Evolutionary conservation across 768 basidiomycete species (phyloP), one percentile per base, ranked within the genome.

Genomic region (Mycena vulgaris): DNA sequence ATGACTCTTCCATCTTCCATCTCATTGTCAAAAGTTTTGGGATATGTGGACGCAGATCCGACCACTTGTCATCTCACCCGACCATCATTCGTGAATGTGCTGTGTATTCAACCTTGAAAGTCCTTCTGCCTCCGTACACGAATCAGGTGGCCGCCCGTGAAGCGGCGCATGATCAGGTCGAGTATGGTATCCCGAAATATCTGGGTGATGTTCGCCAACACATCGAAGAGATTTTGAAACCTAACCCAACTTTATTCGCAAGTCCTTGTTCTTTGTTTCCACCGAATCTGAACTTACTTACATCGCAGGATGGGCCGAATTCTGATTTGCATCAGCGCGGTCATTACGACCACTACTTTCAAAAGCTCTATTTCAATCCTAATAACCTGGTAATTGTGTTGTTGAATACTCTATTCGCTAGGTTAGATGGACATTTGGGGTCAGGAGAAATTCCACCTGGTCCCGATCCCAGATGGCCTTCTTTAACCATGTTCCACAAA

Each of bases 401-500:
- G 6, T 30, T 30, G 25, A 13, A 30, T 51, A 27, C 25, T 5
- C 16, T 51, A 6, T 51, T 28, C 27, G n/a, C 27, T 7, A 27
- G 49, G 27, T 30, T 58, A 25, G 27, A 30, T 30, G 39, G 30
- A 17, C 28, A n/a, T n/a, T 58, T 2, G 57, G 40, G 7, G 8
- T 11, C 17, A 58, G 28, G 40, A 10, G 30, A 5, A 30, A 42
- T 30, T 3, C 7, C 23, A 17, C 10, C n/a, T 13, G 59, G 59
- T 17, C 48, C 47, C 31, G 45, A 61, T 49, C 59, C 59, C 23
- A 9, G 59, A 16, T 61, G 59, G 45, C 59, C 59, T 16, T 61
- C 8, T 48, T 61, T 49, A 1, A 3, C 8, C 59, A 35, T 6
- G 33, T 35, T 35, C 33, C 6, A 35, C 33, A 13, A 13, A 6